Evolutionary conservation across 2,329 filamentous ascomycete species (phyloP).

Genomic region (Fusarium transvaalense): DNA sequence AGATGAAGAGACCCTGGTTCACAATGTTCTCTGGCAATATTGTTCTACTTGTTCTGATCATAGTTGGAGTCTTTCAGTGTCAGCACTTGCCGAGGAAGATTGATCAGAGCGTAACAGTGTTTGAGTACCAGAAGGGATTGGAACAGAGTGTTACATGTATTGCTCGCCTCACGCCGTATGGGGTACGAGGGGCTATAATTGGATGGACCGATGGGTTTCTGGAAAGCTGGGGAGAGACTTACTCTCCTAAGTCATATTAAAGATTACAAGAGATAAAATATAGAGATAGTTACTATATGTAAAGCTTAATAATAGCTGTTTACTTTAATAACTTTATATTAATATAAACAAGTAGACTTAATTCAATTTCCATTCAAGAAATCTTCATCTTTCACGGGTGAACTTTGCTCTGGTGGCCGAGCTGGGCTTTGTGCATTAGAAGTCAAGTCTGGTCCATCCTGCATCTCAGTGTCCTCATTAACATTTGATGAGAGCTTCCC

Average conservation of each 20-base stretch:
- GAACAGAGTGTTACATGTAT: neutral
- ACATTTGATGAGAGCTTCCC: no score
- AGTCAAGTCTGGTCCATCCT: no score
- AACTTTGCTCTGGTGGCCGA: no score
- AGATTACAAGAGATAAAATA: neutral
- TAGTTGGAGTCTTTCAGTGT: neutral
- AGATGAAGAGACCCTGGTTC: neutral
- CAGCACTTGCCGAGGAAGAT: neutral
- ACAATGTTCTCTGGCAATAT: neutral
- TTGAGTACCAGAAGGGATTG: neutral
- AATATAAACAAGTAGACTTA: no score
- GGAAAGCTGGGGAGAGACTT: neutral
- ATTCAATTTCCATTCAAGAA: no score
- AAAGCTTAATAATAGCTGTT: no score
- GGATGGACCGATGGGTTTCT: slow-evolving; percentile 2
- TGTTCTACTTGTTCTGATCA: neutral
- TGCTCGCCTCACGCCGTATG: neutral
- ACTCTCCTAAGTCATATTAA: neutral
- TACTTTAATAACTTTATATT: no score
- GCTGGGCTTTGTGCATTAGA: no score
- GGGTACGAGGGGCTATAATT: neutral
- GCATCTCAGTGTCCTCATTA: no score
- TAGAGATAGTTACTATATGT: neutral
- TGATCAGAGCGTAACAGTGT: neutral
- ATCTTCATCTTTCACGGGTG: no score